A percentile compares a stretch with the other conserved stretches of the same genome.
phyloP scores from a whole-genome alignment of 1,284 basidiomycete species.

The Boletus smithii region DNA sequence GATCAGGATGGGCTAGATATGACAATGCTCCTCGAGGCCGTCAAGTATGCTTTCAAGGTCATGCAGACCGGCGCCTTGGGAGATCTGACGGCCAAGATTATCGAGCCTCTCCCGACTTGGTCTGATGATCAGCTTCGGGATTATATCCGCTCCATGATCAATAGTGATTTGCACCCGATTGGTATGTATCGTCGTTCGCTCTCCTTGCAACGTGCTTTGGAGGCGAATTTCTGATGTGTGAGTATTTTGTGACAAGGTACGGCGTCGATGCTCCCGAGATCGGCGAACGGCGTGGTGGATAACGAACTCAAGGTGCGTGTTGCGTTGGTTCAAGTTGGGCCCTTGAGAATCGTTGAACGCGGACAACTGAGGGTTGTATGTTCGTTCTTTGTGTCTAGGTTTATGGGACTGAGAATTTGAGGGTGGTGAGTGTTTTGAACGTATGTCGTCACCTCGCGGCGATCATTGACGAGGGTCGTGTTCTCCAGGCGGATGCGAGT shows the following conservation, averaged over 20 bases:
- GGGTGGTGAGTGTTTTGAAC: slow-evolving; percentile 13
- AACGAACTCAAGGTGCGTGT: slow-evolving; percentile 13
- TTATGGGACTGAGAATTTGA: slow-evolving; percentile 21
- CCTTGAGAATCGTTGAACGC: neutral
- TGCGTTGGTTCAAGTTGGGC: too few relatives aligned
- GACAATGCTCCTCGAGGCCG: slow-evolving; percentile 16
- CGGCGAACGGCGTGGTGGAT: slow-evolving; percentile 15
- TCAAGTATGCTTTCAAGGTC: slow-evolving; percentile 16
- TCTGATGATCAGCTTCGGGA: slow-evolving; percentile 13
- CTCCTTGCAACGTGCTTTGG: neutral
- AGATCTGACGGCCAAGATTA: slow-evolving; percentile 7
- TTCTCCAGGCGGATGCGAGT: slow-evolving; percentile 19
- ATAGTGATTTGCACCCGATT: slow-evolving; percentile 15
- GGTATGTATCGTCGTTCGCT: neutral
- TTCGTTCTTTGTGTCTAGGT: slow-evolving; percentile 2
- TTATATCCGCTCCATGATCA: slow-evolving; percentile 10
- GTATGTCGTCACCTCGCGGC: too few relatives aligned
- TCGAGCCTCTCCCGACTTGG: slow-evolving; percentile 18
- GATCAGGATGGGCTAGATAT: slow-evolving; percentile 2
- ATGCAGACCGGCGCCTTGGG: slow-evolving; percentile 19
- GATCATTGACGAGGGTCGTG: neutral
- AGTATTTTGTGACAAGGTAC: slow-evolving; percentile 9
- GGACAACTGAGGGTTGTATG: neutral
- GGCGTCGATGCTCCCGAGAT: slow-evolving; percentile 18
- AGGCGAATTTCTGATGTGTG: too few relatives aligned